Evolutionary conservation across 139 green algal species (phyloP).

Genomic region (Chlamydomonas sp.): DNA sequence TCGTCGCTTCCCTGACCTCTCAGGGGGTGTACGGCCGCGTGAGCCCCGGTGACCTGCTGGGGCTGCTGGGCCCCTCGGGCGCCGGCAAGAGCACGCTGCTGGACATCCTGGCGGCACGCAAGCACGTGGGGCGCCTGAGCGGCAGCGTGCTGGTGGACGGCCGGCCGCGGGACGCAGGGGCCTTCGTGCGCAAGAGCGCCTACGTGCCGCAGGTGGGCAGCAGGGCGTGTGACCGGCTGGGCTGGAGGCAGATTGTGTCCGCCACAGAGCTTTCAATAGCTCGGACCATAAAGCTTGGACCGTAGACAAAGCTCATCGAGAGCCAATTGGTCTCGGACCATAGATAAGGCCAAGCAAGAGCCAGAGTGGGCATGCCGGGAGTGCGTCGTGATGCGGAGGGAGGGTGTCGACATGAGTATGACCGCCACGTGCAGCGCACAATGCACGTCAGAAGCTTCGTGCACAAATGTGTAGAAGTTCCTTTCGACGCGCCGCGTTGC

Average conservation of each 20-base stretch:
- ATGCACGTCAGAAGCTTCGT: too few species aligned
- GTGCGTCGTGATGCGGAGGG: too few species aligned
- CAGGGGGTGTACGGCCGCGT: conserved; percentile 53
- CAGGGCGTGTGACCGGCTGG: neutral
- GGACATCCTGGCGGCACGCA: conserved; percentile 67
- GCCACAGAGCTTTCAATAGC: too few species aligned
- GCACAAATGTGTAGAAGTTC: too few species aligned
- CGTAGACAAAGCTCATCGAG: too few species aligned
- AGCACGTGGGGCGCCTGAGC: conserved; percentile 57
- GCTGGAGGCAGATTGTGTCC: neutral
- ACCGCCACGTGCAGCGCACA: too few species aligned
- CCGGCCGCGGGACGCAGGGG: conserved; percentile 19
- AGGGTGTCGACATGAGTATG: too few species aligned
- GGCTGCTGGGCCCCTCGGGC: conserved; percentile 63
- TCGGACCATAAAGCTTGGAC: too few species aligned
- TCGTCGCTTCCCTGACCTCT: neutral
- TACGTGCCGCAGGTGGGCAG: conserved; percentile 63
- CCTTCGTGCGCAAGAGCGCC: conserved; percentile 43
- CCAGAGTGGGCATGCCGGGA: too few species aligned
- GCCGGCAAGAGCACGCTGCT: conserved; percentile 66
- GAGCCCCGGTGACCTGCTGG: conserved; percentile 55
- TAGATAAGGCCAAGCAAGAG: too few species aligned
- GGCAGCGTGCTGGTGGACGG: conserved; percentile 74
- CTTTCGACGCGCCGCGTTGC: too few species aligned
- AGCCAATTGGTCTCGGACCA: too few species aligned